These are phyloP conservation scores for Fomitopsis pinicola DNA, from an alignment of 1,284 basidiomycete genomes.

Conservation along the genomic window DNA sequence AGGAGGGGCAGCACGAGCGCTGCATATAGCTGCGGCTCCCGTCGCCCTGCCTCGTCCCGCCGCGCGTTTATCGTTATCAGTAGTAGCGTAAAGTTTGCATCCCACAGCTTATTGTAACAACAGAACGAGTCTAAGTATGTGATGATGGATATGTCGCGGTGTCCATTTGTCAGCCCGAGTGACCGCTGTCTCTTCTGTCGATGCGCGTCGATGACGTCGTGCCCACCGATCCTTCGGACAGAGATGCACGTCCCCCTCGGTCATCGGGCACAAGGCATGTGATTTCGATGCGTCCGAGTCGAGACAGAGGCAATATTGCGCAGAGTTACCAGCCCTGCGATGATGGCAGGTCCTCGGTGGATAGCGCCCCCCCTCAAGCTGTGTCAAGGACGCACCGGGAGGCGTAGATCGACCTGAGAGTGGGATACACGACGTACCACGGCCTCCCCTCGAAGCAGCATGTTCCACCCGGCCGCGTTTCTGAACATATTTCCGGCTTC, in stretches of 20 bases:
- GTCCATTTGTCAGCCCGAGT: neutral
- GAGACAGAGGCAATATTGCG: neutral
- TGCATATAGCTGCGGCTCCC: neutral
- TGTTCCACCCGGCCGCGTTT: neutral
- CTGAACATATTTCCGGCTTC: neutral
- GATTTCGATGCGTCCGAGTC: neutral
- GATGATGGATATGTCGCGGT: neutral
- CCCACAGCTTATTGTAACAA: slow-evolving; percentile 4
- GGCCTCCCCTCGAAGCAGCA: neutral
- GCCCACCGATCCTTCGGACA: neutral
- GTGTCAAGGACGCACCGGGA: neutral
- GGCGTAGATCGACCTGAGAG: neutral
- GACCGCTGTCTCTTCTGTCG: neutral
- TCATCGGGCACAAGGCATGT: neutral
- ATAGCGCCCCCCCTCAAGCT: neutral
- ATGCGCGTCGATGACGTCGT: neutral
- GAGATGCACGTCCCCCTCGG: neutral
- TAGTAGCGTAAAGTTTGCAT: slow-evolving; percentile 2
- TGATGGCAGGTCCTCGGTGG: neutral
- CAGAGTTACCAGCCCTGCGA: neutral
- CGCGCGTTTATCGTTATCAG: slow-evolving; percentile 6
- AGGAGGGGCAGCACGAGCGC: neutral
- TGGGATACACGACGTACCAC: neutral
- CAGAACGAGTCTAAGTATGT: neutral
- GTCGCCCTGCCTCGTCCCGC: neutral